A percentile compares a stretch with the other conserved stretches of the same genome.
phyloP scores from a whole-genome alignment of 257 asterid species.

The Solanum sitiens region DNA sequence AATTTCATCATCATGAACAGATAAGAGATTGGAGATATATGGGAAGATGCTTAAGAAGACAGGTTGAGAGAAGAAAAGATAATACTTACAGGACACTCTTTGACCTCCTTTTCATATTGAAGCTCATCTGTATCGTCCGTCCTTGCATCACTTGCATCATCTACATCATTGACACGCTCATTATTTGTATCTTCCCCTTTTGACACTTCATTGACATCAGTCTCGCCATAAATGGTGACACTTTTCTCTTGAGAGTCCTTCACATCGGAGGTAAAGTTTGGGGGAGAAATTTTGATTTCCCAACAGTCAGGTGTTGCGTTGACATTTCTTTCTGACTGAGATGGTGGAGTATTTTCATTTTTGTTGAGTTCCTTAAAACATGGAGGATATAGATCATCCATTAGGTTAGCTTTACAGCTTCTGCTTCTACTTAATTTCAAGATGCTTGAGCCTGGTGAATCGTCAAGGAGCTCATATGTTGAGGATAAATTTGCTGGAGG shows the following conservation, averaged over 20 bases:
- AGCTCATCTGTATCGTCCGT: slow-evolving; percentile 3
- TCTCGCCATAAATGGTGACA: slow-evolving; percentile 31
- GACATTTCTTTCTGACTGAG: slow-evolving; percentile 36
- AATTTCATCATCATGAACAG: not conserved
- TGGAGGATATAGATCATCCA: slow-evolving; percentile 27
- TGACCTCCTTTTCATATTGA: slow-evolving; percentile 11
- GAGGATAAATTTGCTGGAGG: slow-evolving; percentile 28
- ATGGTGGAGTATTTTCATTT: slow-evolving; percentile 31
- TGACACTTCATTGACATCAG: slow-evolving; percentile 35
- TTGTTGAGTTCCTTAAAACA: slow-evolving; percentile 26
- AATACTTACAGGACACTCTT: slow-evolving; percentile 20
- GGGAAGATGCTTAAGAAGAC: not conserved
- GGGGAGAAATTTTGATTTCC: slow-evolving; percentile 32
- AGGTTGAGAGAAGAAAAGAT: not conserved
- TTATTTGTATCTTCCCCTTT: slow-evolving; percentile 13
- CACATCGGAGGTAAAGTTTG: slow-evolving; percentile 19
- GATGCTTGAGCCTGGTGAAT: slow-evolving; percentile 19
- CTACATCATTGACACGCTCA: slow-evolving; percentile 10
- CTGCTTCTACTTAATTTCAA: slow-evolving; percentile 45
- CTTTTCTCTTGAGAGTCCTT: slow-evolving; percentile 29
- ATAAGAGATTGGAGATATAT: not conserved
- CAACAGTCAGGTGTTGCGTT: slow-evolving; percentile 15
- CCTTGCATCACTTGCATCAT: slow-evolving; percentile 10
- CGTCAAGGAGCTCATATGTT: slow-evolving; percentile 18
- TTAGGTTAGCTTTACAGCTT: slow-evolving; percentile 61